Conservation (phyloP, 78 protist genomes). For the Dictyostelium firmibasis region DNA sequence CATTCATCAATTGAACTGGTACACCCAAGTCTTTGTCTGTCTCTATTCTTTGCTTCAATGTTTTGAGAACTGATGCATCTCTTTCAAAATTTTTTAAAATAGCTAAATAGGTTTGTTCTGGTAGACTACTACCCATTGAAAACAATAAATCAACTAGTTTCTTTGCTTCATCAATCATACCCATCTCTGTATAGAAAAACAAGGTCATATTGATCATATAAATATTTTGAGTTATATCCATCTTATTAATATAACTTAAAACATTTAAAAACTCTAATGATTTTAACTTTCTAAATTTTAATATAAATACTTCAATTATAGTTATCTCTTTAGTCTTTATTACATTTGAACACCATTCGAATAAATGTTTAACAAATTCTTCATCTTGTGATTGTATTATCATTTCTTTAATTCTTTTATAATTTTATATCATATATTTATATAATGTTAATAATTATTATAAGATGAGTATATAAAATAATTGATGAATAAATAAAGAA, state of each 20-base stretch:
- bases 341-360: background rate
- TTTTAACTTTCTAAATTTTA: background rate
- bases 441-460: background rate
- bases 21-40: background rate
- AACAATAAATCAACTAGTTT: background rate
- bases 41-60: background rate
- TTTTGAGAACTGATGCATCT: background rate
- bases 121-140: background rate
- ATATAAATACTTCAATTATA: background rate
- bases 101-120: background rate
- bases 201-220: background rate
- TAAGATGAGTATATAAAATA: background rate
- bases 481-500: no score
- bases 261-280: background rate
- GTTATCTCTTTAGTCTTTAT: background rate
- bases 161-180: background rate
- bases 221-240: constrained; percentile 9
- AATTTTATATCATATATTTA: no score
- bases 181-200: background rate
- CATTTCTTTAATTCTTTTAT: background rate
- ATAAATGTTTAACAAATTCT: background rate
- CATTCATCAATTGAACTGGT: background rate
- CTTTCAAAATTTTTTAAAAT: background rate
- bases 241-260: background rate
- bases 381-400: background rate